Conservation (phyloP, 371 early-diverging fungal species). For the Batkoa obscura region DNA sequence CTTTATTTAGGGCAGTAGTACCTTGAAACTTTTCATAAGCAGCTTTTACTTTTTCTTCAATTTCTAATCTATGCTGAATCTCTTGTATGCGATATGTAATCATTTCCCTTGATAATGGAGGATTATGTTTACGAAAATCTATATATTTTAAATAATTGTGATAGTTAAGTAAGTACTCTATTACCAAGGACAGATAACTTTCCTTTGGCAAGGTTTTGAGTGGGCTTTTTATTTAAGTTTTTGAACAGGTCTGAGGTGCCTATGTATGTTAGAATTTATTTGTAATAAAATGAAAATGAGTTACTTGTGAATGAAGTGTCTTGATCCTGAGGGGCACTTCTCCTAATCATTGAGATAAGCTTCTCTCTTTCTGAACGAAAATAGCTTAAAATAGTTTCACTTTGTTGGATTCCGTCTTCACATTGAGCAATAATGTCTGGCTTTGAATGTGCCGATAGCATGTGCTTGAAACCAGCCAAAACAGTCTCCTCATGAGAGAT, state of each 20-base stretch:
- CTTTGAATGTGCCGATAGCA: conserved; percentile 1
- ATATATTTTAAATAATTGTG: background rate
- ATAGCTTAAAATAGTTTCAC: background rate
- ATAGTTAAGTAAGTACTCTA: too few species aligned
- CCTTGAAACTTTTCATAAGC: background rate
- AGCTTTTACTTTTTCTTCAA: conserved; percentile 1
- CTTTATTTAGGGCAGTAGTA: background rate
- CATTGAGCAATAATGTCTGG: background rate
- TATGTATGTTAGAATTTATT: too few species aligned
- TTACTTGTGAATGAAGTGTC: too few species aligned
- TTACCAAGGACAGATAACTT: too few species aligned
- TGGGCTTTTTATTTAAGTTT: too few species aligned
- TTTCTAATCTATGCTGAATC: background rate
- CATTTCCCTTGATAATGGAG: background rate
- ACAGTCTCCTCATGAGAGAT: background rate
- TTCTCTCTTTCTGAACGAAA: conserved; percentile 4
- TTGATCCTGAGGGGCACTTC: too few species aligned
- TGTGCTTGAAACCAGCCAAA: background rate
- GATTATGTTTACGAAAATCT: conserved; percentile 6
- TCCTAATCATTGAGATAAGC: too few species aligned
- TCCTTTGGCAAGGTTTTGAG: too few species aligned
- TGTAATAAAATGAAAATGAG: too few species aligned
- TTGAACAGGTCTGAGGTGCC: too few species aligned
- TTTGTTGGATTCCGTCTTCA: conserved; percentile 2
- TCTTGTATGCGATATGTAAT: background rate